Evolutionary conservation across 2,329 filamentous ascomycete species (phyloP).

Genomic region (Colletotrichum navitas): DNA sequence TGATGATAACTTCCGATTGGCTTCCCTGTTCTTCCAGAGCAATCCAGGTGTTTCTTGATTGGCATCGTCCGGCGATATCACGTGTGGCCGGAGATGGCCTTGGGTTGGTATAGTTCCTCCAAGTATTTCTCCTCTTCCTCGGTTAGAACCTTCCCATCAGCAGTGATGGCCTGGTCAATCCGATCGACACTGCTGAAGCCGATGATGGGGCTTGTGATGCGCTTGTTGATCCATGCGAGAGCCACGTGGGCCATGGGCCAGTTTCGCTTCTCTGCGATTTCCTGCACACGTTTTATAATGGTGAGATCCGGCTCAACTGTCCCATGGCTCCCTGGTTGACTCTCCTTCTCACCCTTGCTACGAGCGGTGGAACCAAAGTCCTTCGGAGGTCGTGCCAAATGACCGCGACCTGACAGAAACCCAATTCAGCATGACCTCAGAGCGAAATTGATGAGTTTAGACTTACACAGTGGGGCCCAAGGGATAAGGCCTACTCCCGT

Average conservation of each 20-base stretch:
- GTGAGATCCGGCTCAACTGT: conserved; percentile 51
- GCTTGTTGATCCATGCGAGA: conserved; percentile 71
- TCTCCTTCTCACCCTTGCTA: conserved; percentile 51
- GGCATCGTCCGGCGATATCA: not conserved
- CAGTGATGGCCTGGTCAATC: conserved; percentile 71
- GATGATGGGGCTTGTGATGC: conserved; percentile 69
- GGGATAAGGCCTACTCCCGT: conserved; percentile 59
- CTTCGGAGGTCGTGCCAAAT: conserved; percentile 48
- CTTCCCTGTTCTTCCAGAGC: no score
- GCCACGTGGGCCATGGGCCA: conserved; percentile 74
- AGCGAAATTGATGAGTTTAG: no score
- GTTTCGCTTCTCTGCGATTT: conserved; percentile 68
- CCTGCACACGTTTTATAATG: conserved; percentile 57
- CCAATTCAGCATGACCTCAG: not conserved
- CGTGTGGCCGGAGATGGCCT: conserved; percentile 52
- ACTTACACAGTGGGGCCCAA: conserved; percentile 42
- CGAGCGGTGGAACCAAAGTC: conserved; percentile 43
- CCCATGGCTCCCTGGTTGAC: conserved; percentile 47
- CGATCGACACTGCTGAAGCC: conserved; percentile 70
- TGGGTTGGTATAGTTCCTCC: conserved; percentile 71
- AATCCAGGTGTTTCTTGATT: not conserved
- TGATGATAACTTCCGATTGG: not conserved
- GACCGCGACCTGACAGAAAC: conserved; percentile 44
- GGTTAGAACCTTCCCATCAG: conserved; percentile 61
- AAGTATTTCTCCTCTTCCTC: conserved; percentile 72